phyloP scores from a whole-genome alignment of 176 grass and related monocot genomes.

The Bonia amplexicaulis region DNA sequence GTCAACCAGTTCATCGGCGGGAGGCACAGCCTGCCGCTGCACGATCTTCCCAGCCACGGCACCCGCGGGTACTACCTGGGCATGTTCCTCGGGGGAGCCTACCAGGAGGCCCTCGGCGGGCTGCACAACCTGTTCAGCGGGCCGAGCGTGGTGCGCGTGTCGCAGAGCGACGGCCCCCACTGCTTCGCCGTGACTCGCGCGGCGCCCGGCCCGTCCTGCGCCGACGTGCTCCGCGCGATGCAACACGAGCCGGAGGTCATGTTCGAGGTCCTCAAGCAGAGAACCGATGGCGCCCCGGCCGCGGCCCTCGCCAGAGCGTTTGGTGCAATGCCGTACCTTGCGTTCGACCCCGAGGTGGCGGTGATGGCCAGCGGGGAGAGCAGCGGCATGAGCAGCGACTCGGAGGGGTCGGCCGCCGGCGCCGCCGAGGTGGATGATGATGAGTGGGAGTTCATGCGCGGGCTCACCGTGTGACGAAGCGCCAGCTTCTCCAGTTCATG shows the following conservation, averaged over 20 bases:
- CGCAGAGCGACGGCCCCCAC: conserved; percentile 77
- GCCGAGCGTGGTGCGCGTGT: conserved; percentile 84
- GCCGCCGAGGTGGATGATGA: conserved; percentile 63
- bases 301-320: conserved; percentile 46
- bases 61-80: conserved; percentile 75
- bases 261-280: conserved; percentile 73
- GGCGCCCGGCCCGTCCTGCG: conserved; percentile 58
- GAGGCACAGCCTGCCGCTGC: conserved; percentile 65
- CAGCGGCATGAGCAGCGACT: conserved; percentile 58
- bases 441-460: conserved; percentile 88
- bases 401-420: conserved; percentile 46
- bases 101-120: conserved; percentile 92
- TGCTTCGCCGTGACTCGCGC: conserved; percentile 85
- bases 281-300: conserved; percentile 36
- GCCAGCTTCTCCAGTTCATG: not conserved
- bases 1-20: conserved; percentile 72
- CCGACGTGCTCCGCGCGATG: conserved; percentile 85
- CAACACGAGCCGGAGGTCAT: conserved; percentile 95
- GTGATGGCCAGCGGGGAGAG: conserved; percentile 19
- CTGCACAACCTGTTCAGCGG: conserved; percentile 94
- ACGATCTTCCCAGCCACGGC: conserved; percentile 48
- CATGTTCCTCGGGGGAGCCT: conserved; percentile 96
- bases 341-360: conserved; percentile 25
- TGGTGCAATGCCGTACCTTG: conserved; percentile 80
- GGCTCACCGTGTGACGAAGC: conserved; percentile 58